Percentiles rank a stretch among this genome's conserved stretches.
These are phyloP conservation scores for Litchi chinensis DNA, from an alignment of 345 rosid species.

Conservation along the genomic window DNA sequence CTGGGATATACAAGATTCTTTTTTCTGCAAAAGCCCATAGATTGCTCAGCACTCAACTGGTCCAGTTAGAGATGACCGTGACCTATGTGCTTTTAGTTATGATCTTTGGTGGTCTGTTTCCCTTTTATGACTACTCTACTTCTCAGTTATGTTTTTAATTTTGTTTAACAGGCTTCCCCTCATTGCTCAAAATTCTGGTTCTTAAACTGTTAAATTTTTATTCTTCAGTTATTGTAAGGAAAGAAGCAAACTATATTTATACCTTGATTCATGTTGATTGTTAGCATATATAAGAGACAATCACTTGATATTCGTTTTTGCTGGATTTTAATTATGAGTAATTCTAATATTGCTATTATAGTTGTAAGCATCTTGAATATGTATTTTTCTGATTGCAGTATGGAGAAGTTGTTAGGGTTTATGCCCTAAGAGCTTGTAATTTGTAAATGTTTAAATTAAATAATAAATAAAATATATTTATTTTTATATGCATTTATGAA, in stretches of 20 bases:
- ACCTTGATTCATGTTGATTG: neutral
- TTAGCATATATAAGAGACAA: neutral
- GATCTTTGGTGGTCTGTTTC: neutral
- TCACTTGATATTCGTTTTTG: neutral
- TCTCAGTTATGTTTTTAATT: neutral
- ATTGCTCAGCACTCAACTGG: neutral
- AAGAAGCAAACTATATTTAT: neutral
- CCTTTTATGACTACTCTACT: no score
- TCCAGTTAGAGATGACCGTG: no score
- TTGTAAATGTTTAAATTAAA: no score
- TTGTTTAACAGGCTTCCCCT: neutral
- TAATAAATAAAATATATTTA: no score
- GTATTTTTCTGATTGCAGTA: conserved; percentile 38
- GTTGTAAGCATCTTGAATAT: neutral
- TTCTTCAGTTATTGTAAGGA: neutral
- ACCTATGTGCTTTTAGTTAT: no score
- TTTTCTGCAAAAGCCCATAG: neutral
- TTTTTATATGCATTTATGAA: no score
- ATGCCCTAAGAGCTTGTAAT: no score
- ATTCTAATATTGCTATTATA: neutral
- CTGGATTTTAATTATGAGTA: neutral
- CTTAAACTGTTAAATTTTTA: no score
- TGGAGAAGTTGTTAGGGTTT: no score
- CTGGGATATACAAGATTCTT: neutral
- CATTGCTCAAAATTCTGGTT: neutral